Percentiles rank a stretch among this genome's conserved stretches.
Evolutionary conservation across 495 filamentous ascomycete species (phyloP).

Genomic region (Aspergillus cavernicola): DNA sequence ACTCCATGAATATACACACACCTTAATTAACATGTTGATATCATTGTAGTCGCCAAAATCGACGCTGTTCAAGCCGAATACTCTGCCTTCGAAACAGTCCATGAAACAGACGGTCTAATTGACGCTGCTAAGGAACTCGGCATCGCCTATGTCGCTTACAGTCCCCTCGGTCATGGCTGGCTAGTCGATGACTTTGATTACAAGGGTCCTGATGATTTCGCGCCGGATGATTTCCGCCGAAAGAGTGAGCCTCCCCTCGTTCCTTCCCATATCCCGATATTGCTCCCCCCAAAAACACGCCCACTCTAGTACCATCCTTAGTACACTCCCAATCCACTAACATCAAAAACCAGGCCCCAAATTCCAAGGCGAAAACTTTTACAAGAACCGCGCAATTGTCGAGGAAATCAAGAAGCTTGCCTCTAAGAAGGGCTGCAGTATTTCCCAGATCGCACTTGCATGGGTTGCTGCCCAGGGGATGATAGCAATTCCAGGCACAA

Average conservation of each 20-base stretch:
- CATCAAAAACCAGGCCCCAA: conserved; percentile 31
- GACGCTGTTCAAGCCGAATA: conserved; percentile 51
- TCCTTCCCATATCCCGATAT: background rate
- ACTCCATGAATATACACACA: background rate
- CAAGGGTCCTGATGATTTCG: conserved; percentile 43
- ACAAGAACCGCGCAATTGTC: conserved; percentile 43
- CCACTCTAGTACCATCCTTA: too few species aligned
- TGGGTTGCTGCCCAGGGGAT: conserved; percentile 46
- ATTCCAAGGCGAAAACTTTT: conserved; percentile 51
- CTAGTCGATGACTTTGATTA: conserved; percentile 42
- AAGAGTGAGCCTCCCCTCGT: conserved; percentile 18
- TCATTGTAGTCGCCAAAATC: conserved; percentile 41
- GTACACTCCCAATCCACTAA: background rate
- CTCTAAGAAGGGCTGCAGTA: conserved; percentile 31
- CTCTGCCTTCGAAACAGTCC: conserved; percentile 48
- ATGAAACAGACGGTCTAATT: conserved; percentile 40
- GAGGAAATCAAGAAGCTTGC: conserved; percentile 44
- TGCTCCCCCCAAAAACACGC: background rate
- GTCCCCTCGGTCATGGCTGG: conserved; percentile 46
- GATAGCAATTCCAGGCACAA: conserved; percentile 47
- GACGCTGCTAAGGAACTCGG: conserved; percentile 38
- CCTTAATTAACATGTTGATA: background rate
- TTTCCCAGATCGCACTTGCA: conserved; percentile 42
- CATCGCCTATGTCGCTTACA: conserved; percentile 43
- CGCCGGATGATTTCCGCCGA: conserved; percentile 41